Base-by-base conservation (phyloP, 2,329 filamentous ascomycete species). In the Ophiocordyceps camponoti-saundersi region DNA sequence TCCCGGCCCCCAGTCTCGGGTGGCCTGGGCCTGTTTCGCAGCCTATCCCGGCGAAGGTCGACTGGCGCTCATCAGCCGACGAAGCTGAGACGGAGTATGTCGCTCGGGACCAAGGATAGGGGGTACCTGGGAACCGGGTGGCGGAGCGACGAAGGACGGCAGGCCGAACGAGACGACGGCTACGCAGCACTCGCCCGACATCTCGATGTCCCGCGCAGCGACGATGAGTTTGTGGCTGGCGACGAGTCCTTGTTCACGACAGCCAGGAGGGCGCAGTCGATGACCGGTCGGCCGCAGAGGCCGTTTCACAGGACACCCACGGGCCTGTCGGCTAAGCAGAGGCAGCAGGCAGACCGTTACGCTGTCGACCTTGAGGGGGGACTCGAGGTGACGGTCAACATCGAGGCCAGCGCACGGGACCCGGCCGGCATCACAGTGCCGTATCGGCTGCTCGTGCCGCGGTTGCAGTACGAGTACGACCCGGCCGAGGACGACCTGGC, bases 341-440 rank as follows among this genome's bases (percentile, higher is more conserved):
- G 73, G 53, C 72, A 70, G 55, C 72, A 73, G 51, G 61, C 69
- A 2, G 68, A 72, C 40, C 68, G 68, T 18, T 69, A 70, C 42
- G 71, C 75, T 11, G 75, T 96, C 49, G 79, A 95, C 57, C 70
- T 95, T 0, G 78, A 92, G 58, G 83, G 82, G 29, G 88, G 87
- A 0, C 68, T 98, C 11, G 88, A 95, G 53, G 81, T 98, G 34
- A 84, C 79, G 45, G 65, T 98, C 42, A 95, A 95, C 55, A 79
- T 95, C 51, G 92, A 98, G 65, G 79, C 95, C 50, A 88, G 82
- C 55, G 76, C 85, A 42, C 79, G 78, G 51, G 88, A 98, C 55
- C 90, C 92, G 1, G 75, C 84, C 0, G 93, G 92, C 15, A 87
- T 86, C 52, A 98, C 92, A 0, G 77, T 79, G 45, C 86, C 88